phyloP scores from a whole-genome alignment of 306 rosid species.

The Mimosa bimucronata region DNA sequence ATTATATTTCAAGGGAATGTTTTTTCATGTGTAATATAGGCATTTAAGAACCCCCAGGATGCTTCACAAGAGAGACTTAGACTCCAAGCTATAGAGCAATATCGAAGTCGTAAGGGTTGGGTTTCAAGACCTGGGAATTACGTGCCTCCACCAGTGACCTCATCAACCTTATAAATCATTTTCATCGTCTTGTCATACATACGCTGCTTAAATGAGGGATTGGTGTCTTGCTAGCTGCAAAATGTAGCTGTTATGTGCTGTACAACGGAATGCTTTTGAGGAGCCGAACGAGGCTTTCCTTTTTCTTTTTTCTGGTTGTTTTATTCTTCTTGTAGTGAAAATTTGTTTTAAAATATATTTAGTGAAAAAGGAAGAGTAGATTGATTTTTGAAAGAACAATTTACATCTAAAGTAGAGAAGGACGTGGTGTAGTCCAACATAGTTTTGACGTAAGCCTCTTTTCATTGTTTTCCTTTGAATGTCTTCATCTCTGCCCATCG shows the following conservation, averaged over 20 bases:
- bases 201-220: background rate
- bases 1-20: conserved; percentile 20
- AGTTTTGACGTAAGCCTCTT: background rate
- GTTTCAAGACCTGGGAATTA: conserved; percentile 81
- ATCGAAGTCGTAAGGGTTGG: conserved; percentile 83
- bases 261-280: background rate
- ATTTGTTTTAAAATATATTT: background rate
- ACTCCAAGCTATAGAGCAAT: conserved; percentile 78
- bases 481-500: background rate
- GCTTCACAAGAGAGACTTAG: conserved; percentile 87
- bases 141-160: conserved; percentile 45
- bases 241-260: background rate
- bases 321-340: conserved; percentile 26
- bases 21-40: conserved; percentile 51
- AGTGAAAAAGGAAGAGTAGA: background rate
- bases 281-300: conserved; percentile 13
- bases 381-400: background rate
- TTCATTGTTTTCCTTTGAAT: background rate
- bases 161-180: conserved; percentile 32
- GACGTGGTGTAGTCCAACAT: background rate
- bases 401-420: background rate
- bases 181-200: conserved; percentile 22
- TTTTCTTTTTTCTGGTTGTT: conserved; percentile 19
- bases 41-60: conserved; percentile 58
- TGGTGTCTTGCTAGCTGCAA: background rate